Base-by-base conservation (phyloP, 176 grass and related monocot genomes). In the Elaeis guineensis region DNA sequence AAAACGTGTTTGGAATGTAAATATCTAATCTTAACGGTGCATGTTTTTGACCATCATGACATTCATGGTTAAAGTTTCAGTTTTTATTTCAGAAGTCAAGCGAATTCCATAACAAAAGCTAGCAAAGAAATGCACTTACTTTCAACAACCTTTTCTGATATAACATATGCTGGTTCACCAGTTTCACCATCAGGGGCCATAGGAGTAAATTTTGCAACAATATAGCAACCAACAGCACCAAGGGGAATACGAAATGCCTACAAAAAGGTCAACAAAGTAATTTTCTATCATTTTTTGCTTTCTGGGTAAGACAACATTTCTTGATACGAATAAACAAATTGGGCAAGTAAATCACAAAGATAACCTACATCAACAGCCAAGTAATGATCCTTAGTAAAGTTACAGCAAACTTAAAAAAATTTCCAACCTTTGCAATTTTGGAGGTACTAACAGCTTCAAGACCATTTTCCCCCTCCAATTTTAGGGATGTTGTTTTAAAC, bases 141-240 rank as follows among this genome's bases (percentile, higher is more conserved):
- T 77, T 91, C 73, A 71, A 98, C 87, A 70, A 83, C 58, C 62
- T 79, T 74, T 73, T 83, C 76, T 23, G 74, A 89, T 74, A 76
- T 66, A 65, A 69, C 73, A 78, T 85, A 98, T 49, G 87, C 87
- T 60, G 93, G 84, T 85, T 80, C 79, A 71, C 93, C 93, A 49
- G 73, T 80, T 92, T 98, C 93, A 61, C 87, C 93, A 85, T 98
- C 87, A 62, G 76, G 76, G 17, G 78, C 72, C 81, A 74, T 78
- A 54, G 87, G 93, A 86, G 65, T 89, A 73, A 92, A 92, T 79
- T 89, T 98, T 50, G 79, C 93, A 75, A 98, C 81, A 65, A 98
- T 77, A 75, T 86, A 81, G 64, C 64, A 72, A 59, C 93, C 93
- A 79, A 89, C 69, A 72, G 87, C 84, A 54, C 66, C 61, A 55